phyloP scores from a whole-genome alignment of 306 rosid genomes.

The Hippophae gyantsensis region DNA sequence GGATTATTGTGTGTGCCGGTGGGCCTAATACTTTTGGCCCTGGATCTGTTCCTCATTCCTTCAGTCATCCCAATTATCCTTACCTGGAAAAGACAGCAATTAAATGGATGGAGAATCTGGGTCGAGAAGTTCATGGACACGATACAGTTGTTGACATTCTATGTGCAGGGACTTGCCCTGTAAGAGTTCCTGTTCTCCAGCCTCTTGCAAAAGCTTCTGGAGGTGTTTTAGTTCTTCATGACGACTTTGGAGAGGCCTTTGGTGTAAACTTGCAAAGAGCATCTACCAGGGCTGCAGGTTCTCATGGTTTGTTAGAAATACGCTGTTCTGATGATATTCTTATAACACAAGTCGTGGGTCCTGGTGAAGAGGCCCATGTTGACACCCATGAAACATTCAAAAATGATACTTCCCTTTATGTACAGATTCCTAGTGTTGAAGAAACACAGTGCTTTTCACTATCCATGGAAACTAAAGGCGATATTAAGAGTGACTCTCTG shows the following conservation, averaged over 20 bases:
- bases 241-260: constrained; percentile 98
- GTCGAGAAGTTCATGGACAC: constrained; percentile 72
- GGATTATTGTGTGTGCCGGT: constrained; percentile 90
- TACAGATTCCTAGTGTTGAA: constrained; percentile 85
- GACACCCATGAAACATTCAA: constrained; percentile 73
- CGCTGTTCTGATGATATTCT: constrained; percentile 76
- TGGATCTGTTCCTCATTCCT: constrained; percentile 92
- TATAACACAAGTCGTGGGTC: constrained; percentile 82
- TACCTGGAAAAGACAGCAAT: constrained; percentile 87
- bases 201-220: constrained; percentile 97
- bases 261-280: constrained; percentile 98
- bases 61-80: constrained; percentile 83
- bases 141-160: constrained; percentile 73
- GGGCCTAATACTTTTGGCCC: constrained; percentile 95
- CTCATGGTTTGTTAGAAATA: constrained; percentile 75
- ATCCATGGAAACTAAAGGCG: constrained; percentile 79
- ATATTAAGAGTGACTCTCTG: constrained; percentile 47
- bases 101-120: constrained; percentile 90
- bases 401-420: constrained; percentile 63
- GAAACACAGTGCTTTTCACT: constrained; percentile 79
- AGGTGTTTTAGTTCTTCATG: constrained; percentile 90
- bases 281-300: constrained; percentile 83
- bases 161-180: constrained; percentile 98
- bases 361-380: constrained; percentile 86
- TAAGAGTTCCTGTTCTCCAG: constrained; percentile 86